Evolutionary conservation across 202 grass and related monocot species (phyloP).

Genomic region (Zoysia matrella): DNA sequence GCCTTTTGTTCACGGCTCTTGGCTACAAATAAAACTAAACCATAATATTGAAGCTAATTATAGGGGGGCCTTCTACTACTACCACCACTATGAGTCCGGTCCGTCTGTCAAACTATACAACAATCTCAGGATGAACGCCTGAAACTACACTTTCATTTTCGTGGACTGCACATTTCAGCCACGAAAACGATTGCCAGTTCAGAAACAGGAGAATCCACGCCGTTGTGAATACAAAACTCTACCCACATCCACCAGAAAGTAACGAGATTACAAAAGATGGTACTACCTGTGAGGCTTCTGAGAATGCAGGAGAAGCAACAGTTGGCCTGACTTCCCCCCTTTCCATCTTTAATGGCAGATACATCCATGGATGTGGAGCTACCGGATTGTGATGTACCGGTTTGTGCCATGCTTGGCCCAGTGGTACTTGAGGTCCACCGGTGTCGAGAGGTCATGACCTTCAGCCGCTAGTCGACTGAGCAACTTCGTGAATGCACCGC

Average conservation of each 20-base stretch:
- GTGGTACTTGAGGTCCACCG: slow-evolving; percentile 88
- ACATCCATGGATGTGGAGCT: neutral
- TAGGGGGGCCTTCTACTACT: slow-evolving; percentile 9
- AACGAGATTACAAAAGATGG: slow-evolving; percentile 28
- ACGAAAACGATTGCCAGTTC: slow-evolving; percentile 7
- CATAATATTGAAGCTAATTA: slow-evolving; percentile 24
- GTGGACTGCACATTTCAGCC: slow-evolving; percentile 23
- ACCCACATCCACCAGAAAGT: slow-evolving; percentile 43
- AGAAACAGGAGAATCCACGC: slow-evolving; percentile 18
- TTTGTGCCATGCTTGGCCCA: slow-evolving; percentile 98
- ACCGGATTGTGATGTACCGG: slow-evolving; percentile 89
- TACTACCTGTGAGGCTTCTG: neutral
- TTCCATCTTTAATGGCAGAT: no score
- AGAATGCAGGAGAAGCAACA: slow-evolving; percentile 42
- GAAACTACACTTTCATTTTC: slow-evolving; percentile 29
- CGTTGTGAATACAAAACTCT: slow-evolving; percentile 29
- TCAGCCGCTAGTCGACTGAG: slow-evolving; percentile 83
- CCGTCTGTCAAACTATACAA: slow-evolving; percentile 47
- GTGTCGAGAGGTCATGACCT: slow-evolving; percentile 72
- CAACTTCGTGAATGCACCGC: slow-evolving; percentile 77
- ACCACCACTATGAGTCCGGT: slow-evolving; percentile 17
- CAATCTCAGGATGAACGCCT: slow-evolving; percentile 19
- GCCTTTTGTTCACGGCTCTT: no score
- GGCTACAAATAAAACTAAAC: no score
- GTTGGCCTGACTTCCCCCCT: slow-evolving; percentile 24